Evolutionary conservation across 139 green algal species (phyloP), one percentile per base, ranked within the genome.

Genomic region (Chlamydomonas schloesseri): DNA sequence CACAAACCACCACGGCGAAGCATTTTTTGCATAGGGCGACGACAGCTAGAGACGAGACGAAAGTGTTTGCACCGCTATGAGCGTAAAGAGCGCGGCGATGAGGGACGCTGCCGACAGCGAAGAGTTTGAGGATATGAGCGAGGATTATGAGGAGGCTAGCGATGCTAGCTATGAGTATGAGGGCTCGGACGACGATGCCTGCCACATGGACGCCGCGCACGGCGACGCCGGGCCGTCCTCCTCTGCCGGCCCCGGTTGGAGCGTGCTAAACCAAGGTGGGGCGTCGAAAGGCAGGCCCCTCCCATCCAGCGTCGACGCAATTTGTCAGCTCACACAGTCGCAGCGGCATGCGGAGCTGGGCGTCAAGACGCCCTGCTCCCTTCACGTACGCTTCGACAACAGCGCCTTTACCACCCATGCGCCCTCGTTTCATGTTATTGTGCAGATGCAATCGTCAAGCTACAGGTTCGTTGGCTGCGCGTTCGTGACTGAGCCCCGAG

Each of bases 251-350:
- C 76, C 60, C 0, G 76, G 76, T 6, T 83, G 76, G 76, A 83
- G 37, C 28, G 76, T 83, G 6, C 37, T 83, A n/a, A 83, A 73
- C 60, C 76, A 83, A 50, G 76, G 76, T 73, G 62, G 47, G 60
- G 2, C 17, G 2, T 3, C 55, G 55, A 3, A 2, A 21, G 18
- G 55, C 20, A 2, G 55, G 55, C 18, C 10, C 42, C 5, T 50
- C 8, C 42, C 8, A 8, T 50, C n/a, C n/a, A n/a, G n/a, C n/a
- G n/a, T n/a, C n/a, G n/a, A n/a, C n/a, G 42, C 42, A 50, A 8
- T 50, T 50, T 50, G 42, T 50, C 42, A 50, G 42, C n/a, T n/a
- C n/a, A n/a, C n/a, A 64, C 6, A 15, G 60, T n/a, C 26, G n/a
- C n/a, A n/a, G n/a, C n/a, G 64, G 64, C 23, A 20, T 37, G 64